Evolutionary conservation across 129 eudicot genomes (phyloP).

Genomic region (Calendula officinalis): DNA sequence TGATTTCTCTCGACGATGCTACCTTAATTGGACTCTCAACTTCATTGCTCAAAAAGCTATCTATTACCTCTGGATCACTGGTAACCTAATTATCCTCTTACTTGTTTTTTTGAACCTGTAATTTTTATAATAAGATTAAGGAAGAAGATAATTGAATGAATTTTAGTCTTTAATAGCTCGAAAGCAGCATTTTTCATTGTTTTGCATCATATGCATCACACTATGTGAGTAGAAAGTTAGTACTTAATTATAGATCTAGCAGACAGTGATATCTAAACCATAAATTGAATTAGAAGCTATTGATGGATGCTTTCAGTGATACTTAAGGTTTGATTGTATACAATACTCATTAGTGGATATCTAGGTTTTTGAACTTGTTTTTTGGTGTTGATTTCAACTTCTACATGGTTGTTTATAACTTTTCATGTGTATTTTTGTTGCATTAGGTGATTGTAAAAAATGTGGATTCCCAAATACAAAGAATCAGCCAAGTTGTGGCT

Average conservation of each 20-base stretch:
- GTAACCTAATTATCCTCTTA: slow-evolving; percentile 35
- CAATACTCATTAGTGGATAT: neutral
- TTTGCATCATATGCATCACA: neutral
- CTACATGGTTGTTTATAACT: neutral
- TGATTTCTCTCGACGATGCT: slow-evolving; percentile 50
- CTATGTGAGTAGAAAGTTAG: neutral
- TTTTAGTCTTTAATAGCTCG: neutral
- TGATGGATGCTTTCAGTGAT: neutral
- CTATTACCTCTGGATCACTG: slow-evolving; percentile 75
- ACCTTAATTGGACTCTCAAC: slow-evolving; percentile 75
- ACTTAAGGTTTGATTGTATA: neutral
- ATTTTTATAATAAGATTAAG: neutral
- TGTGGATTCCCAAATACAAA: slow-evolving; percentile 42
- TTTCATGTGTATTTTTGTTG: slow-evolving; percentile 11
- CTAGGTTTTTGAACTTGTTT: slow-evolving; percentile 4
- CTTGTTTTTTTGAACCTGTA: neutral
- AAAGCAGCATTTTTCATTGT: slow-evolving; percentile 1
- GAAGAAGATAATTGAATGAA: neutral
- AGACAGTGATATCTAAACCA: neutral
- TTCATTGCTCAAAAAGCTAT: slow-evolving; percentile 55
- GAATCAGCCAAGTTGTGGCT: slow-evolving; percentile 74
- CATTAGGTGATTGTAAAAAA: slow-evolving; percentile 62
- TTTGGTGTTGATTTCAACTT: neutral
- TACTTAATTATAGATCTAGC: slow-evolving; percentile 6
- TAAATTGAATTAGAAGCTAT: neutral